Base-by-base conservation (phyloP, 1,284 basidiomycete genomes). In the Rhizopogon hawkerae region DNA sequence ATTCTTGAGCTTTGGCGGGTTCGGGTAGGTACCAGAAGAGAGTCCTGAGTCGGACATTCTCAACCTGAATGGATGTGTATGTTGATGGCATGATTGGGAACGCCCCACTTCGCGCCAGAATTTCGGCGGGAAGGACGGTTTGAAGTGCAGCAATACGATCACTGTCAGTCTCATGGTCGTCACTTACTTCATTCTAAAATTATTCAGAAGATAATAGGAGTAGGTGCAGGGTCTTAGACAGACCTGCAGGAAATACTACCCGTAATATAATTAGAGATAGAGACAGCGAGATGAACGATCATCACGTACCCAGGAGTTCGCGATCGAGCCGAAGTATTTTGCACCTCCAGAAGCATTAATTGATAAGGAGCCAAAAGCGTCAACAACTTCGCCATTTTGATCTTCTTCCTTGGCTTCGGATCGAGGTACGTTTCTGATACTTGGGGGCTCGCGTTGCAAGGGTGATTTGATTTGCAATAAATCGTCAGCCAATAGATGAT, bases 361-460 rank as follows among this genome's bases (percentile, higher is more conserved):
- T 9, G 81, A 79, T 8, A 89, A 66, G 0, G 85, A 83, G 16
- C 85, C 85, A 62, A 88, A 87, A 6, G 85, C 83, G 63, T 87
- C 83, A 2, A 87, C 78, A 44, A 86, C 72, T 57, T 88, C 85
- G n/a, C 76, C 74, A 42, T 76, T 76, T 47, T 68, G 70, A 48
- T 85, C 82, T 49, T 86, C 81, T 57, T 81, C 79, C 56, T 78
- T 79, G 44, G 64, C 7, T n/a, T 57, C 50, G 14, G 51, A 48
- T 46, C 63, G 50, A 21, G 58, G 50, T 1, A 56, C 1, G 11
- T 64, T 68, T 14, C 63, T 65, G 34, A 61, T 59, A 16, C 10
- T 38, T 2, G 57, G 50, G 9, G 65, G 66, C 48, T 87, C 85
- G 36, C 85, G 69, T 56, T 88, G 83, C 0, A 88, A 63, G 2